A percentile compares a stretch with the other conserved stretches of the same genome.
Evolutionary conservation across 2,329 filamentous ascomycete species (phyloP).

Genomic region (Hirsutella minnesotensis): DNA sequence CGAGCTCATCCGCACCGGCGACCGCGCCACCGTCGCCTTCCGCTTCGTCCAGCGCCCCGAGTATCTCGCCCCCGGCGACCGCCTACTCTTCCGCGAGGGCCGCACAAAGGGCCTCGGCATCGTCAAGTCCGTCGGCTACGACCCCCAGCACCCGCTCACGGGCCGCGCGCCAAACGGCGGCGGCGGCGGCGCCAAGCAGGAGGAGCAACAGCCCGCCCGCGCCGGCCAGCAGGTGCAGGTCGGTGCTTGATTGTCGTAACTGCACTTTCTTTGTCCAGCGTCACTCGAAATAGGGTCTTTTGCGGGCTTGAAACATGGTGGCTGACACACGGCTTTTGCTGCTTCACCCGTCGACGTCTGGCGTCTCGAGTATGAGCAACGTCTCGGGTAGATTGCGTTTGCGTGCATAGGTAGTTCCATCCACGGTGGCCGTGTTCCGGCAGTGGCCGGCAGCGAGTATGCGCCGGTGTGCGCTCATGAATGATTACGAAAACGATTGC

Average conservation of each 20-base stretch:
- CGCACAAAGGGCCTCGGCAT: conserved; percentile 92
- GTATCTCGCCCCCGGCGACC: conserved; percentile 78
- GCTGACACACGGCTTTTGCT: too few relatives aligned
- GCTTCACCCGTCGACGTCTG: too few relatives aligned
- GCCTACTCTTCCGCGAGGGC: conserved; percentile 86
- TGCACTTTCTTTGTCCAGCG: not conserved
- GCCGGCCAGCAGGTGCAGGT: not conserved
- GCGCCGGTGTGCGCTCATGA: too few relatives aligned
- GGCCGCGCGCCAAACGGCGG: conserved; percentile 1
- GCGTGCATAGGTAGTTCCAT: too few relatives aligned
- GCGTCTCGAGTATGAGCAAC: too few relatives aligned
- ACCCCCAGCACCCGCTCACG: conserved; percentile 42
- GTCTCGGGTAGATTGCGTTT: too few relatives aligned
- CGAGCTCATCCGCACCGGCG: conserved; percentile 88
- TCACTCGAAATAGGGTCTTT: too few relatives aligned
- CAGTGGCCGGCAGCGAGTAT: too few relatives aligned
- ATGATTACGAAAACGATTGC: too few relatives aligned
- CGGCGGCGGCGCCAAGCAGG: conserved; percentile 2
- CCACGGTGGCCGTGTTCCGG: too few relatives aligned
- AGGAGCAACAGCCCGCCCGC: not conserved
- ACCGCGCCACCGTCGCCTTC: conserved; percentile 89
- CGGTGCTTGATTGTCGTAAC: not conserved
- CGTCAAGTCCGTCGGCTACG: conserved; percentile 84
- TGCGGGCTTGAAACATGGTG: too few relatives aligned
- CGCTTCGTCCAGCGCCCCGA: conserved; percentile 89